These are phyloP conservation scores for Eragrostis nindensis DNA, from an alignment of 176 grass and related monocot genomes.

Conservation along the genomic window DNA sequence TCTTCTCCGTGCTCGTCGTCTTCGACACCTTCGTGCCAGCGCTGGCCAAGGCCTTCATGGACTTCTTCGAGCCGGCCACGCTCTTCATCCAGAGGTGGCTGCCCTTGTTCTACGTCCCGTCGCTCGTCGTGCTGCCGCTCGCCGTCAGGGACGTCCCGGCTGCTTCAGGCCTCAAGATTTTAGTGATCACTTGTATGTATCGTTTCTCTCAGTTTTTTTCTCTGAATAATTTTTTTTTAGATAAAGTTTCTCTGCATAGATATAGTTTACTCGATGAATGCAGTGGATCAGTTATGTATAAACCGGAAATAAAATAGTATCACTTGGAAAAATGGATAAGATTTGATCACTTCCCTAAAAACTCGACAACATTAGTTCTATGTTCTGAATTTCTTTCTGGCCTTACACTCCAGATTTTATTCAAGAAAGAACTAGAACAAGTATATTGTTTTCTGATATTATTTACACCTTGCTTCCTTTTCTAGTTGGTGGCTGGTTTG, in stretches of 20 bases:
- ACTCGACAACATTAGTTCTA: too few relatives aligned
- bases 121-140: slow-evolving; percentile 83
- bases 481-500: slow-evolving; percentile 78
- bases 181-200: slow-evolving; percentile 63
- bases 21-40: slow-evolving; percentile 62
- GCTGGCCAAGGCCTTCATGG: slow-evolving; percentile 58
- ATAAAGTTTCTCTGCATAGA: too few relatives aligned
- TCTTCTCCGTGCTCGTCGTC: slow-evolving; percentile 70
- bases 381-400: neutral
- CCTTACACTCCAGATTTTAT: neutral
- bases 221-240: too few relatives aligned
- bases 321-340: too few relatives aligned
- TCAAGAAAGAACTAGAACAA: neutral
- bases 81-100: slow-evolving; percentile 96
- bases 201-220: neutral
- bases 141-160: slow-evolving; percentile 71
- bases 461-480: slow-evolving; percentile 4
- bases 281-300: too few relatives aligned
- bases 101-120: slow-evolving; percentile 88
- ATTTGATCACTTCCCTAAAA: too few relatives aligned
- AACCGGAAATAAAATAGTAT: too few relatives aligned
- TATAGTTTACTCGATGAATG: too few relatives aligned
- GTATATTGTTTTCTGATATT: neutral
- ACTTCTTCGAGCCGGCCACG: slow-evolving; percentile 82
- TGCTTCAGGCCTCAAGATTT: slow-evolving; percentile 83